Conservation (phyloP, 495 filamentous ascomycete genomes). For the Penicillium paxilli region DNA sequence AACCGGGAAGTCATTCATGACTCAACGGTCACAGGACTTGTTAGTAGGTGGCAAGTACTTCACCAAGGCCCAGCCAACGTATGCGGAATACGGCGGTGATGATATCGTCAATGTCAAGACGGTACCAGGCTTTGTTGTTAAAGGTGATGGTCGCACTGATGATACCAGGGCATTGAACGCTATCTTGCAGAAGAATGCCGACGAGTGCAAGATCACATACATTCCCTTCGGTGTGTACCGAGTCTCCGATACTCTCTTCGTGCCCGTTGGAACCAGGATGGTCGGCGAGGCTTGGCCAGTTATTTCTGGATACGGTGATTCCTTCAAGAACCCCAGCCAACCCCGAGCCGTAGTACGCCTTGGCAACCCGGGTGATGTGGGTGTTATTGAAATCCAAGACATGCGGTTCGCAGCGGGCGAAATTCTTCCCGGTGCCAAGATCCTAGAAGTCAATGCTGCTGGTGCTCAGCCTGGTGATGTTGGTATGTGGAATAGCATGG, state of each 20-base stretch:
- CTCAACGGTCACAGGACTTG: constrained; percentile 20
- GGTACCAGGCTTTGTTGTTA: constrained; percentile 31
- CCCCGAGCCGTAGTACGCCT: constrained; percentile 60
- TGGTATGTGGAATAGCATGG: constrained; percentile 57
- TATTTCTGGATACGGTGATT: constrained; percentile 48
- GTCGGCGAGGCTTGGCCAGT: constrained; percentile 56
- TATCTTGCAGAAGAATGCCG: constrained; percentile 47
- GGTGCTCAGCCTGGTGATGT: constrained; percentile 54
- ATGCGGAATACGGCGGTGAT: constrained; percentile 40
- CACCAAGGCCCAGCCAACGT: constrained; percentile 46
- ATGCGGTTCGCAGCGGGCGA: constrained; percentile 54
- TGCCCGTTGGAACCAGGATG: constrained; percentile 55
- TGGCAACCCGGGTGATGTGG: constrained; percentile 56
- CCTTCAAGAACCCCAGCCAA: constrained; percentile 49
- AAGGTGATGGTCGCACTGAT: constrained; percentile 44
- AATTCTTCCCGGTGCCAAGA: constrained; percentile 48
- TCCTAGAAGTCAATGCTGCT: constrained; percentile 52
- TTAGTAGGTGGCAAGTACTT: constrained; percentile 30
- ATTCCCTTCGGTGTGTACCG: constrained; percentile 63
- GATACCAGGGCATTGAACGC: constrained; percentile 52
- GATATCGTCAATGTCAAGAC: constrained; percentile 53
- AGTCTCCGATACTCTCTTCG: constrained; percentile 55
- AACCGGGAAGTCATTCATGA: constrained; percentile 17
- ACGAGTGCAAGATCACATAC: constrained; percentile 53
- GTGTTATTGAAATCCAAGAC: constrained; percentile 58